These are phyloP conservation scores for Mortierella claussenii DNA, from an alignment of 192 early-diverging fungal species.

Conservation along the genomic window DNA sequence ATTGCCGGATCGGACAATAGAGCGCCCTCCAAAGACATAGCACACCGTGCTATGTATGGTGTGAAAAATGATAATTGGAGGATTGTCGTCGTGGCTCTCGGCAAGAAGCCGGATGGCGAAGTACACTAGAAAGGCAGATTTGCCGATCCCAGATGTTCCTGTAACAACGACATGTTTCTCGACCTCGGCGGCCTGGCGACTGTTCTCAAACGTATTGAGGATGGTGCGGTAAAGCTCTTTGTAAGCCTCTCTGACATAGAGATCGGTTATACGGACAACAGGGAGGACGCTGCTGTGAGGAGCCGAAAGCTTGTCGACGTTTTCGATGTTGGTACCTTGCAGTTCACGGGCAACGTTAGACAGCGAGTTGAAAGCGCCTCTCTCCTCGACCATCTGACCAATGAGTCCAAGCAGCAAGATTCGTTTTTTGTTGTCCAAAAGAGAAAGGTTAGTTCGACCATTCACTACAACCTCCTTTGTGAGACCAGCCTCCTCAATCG, in stretches of 20 bases:
- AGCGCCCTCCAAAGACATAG: slow-evolving; percentile 30
- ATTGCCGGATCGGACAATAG: slow-evolving; percentile 7
- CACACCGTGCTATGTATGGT: neutral
- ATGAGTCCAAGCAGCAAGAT: too few species aligned
- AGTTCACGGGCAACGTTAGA: too few species aligned
- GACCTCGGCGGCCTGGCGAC: neutral
- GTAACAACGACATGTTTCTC: slow-evolving; percentile 32
- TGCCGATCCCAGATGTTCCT: slow-evolving; percentile 46
- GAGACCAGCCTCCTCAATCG: too few species aligned
- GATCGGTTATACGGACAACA: slow-evolving; percentile 4
- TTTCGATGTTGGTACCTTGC: too few species aligned
- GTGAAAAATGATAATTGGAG: slow-evolving; percentile 35
- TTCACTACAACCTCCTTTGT: too few species aligned
- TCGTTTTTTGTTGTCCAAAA: too few species aligned
- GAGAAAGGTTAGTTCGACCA: too few species aligned
- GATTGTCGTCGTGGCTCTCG: slow-evolving; percentile 14
- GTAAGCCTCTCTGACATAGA: slow-evolving; percentile 38
- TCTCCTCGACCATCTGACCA: too few species aligned
- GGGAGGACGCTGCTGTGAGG: too few species aligned
- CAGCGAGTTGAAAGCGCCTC: too few species aligned
- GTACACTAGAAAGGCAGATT: slow-evolving; percentile 50
- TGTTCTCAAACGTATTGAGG: neutral
- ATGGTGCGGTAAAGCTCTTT: slow-evolving; percentile 24
- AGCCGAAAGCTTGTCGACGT: too few species aligned
- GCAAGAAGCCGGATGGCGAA: slow-evolving; percentile 39